phyloP scores from a whole-genome alignment of 2,329 filamentous ascomycete genomes.

The Xylaria sp. region DNA sequence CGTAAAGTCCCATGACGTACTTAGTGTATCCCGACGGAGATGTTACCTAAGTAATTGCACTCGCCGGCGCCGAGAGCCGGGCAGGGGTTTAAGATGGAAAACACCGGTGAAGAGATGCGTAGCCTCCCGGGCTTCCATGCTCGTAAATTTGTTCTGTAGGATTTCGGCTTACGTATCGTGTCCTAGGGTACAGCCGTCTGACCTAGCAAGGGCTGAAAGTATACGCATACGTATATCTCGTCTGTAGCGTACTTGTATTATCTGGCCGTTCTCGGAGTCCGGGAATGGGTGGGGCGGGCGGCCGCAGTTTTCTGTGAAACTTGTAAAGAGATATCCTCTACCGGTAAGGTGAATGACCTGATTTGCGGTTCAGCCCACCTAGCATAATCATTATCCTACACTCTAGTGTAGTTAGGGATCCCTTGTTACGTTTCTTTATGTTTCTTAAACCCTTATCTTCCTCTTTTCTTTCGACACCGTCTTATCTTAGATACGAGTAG shows the following conservation, averaged over 20 bases:
- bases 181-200: neutral
- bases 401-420: neutral
- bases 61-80: constrained; percentile 8
- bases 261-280: neutral
- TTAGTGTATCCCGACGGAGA: neutral
- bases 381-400: neutral
- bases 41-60: constrained; percentile 2
- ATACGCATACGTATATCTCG: neutral
- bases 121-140: neutral
- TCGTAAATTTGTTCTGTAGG: neutral
- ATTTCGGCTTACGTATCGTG: neutral
- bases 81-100: constrained; percentile 11
- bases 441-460: neutral
- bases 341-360: neutral
- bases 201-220: neutral
- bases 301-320: neutral
- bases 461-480: neutral
- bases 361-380: neutral
- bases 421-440: neutral
- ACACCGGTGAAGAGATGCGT: neutral
- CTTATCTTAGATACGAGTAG: neutral
- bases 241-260: neutral
- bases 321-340: neutral
- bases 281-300: neutral
- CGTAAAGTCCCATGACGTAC: constrained; percentile 13